Evolutionary conservation across 805 yeast genomes (phyloP).

Genomic region (Schwanniomyces occidentalis): DNA sequence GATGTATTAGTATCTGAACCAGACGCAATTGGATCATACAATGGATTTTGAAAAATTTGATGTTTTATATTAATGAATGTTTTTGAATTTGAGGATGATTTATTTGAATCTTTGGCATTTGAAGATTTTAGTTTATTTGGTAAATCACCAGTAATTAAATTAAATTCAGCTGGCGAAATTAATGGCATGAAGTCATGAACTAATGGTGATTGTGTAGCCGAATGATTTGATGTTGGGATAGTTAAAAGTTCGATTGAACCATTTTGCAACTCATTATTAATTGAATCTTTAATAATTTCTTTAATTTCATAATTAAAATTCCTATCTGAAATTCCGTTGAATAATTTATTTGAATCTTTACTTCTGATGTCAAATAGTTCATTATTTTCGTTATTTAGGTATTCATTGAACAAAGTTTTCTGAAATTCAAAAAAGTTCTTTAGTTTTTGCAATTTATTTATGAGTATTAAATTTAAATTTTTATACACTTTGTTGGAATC

Average conservation of each 20-base stretch:
- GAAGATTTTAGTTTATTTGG: conserved; percentile 23
- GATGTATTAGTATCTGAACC: conserved; percentile 41
- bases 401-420: conserved; percentile 23
- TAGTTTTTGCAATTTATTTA: conserved; percentile 39
- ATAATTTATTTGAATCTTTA: conserved; percentile 26
- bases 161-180: conserved; percentile 36
- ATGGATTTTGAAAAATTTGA: conserved; percentile 39
- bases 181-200: conserved; percentile 46
- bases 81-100: conserved; percentile 8
- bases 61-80: conserved; percentile 28
- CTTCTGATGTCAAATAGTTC: conserved; percentile 21
- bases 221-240: background rate
- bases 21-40: conserved; percentile 38
- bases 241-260: background rate
- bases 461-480: conserved; percentile 25
- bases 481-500: conserved; percentile 37
- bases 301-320: conserved; percentile 32
- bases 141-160: conserved; percentile 40
- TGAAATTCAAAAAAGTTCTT: conserved; percentile 41
- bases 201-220: conserved; percentile 2
- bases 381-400: conserved; percentile 15
- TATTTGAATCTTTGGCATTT: conserved; percentile 12
- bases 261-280: conserved; percentile 5
- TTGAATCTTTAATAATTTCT: conserved; percentile 20
- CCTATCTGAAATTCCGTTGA: conserved; percentile 25